Evolutionary conservation across 305 asterid genomes (phyloP).

Genomic region (Ajuga reptans): DNA sequence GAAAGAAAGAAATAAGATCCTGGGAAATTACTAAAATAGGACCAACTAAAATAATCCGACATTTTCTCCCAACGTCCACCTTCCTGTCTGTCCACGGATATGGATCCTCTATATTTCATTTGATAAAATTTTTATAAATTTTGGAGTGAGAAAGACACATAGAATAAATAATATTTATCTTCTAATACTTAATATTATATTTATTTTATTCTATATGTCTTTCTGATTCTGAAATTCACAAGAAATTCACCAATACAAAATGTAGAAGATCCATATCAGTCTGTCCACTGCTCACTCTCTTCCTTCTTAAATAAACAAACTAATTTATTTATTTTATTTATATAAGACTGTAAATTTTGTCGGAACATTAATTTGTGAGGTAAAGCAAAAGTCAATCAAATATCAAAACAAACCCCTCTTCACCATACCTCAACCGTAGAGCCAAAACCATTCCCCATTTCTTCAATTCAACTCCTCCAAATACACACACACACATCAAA

Average conservation of each 20-base stretch:
- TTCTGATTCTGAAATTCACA: no score
- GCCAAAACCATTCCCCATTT: slow-evolving; percentile 18
- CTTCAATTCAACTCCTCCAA: slow-evolving; percentile 17
- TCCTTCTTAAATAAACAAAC: neutral
- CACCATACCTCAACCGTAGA: slow-evolving; percentile 23
- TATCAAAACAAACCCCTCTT: slow-evolving; percentile 11
- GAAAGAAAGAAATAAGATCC: no score
- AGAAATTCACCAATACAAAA: no score
- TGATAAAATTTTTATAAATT: no score
- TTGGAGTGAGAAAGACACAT: no score
- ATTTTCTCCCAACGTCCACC: slow-evolving; percentile 19
- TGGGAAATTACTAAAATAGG: neutral
- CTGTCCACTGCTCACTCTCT: neutral
- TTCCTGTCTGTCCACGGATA: neutral
- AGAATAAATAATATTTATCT: no score
- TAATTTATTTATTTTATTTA: no score
- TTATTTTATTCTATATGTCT: no score
- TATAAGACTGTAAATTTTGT: neutral
- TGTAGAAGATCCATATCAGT: no score
- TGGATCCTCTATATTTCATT: no score
- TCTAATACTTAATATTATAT: no score
- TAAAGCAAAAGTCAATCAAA: neutral
- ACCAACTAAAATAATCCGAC: slow-evolving; percentile 7
- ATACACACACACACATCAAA: neutral
- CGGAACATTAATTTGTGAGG: neutral